phyloP scores from a whole-genome alignment of 1,284 basidiomycete species.

The Tremellales sp. region DNA sequence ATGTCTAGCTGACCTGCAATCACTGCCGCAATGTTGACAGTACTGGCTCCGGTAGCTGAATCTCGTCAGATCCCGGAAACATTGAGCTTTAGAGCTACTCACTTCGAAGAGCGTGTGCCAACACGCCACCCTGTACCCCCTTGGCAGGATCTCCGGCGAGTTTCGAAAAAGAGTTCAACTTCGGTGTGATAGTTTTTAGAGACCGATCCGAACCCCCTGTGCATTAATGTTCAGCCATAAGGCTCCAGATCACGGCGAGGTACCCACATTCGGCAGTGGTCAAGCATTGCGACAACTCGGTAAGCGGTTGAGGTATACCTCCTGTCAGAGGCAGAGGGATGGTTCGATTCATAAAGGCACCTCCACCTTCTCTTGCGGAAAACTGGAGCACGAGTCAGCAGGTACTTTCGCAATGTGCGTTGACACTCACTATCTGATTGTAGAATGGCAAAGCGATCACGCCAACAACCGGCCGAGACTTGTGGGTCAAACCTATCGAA shows the following conservation, averaged over 20 bases:
- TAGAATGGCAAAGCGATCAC: slow-evolving; percentile 89
- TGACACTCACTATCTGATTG: slow-evolving; percentile 61
- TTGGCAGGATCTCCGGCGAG: slow-evolving; percentile 69
- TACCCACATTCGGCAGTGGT: slow-evolving; percentile 70
- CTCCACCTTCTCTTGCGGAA: slow-evolving; percentile 70
- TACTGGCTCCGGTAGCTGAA: slow-evolving; percentile 64
- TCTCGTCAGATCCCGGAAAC: neutral
- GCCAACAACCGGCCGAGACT: slow-evolving; percentile 73
- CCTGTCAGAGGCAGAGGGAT: slow-evolving; percentile 69
- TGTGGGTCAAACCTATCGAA: slow-evolving; percentile 82
- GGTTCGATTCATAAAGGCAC: slow-evolving; percentile 66
- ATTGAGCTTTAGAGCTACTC: slow-evolving; percentile 4
- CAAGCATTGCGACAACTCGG: slow-evolving; percentile 71
- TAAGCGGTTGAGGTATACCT: slow-evolving; percentile 63
- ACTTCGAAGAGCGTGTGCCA: slow-evolving; percentile 78
- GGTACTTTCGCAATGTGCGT: neutral
- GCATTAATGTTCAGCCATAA: slow-evolving; percentile 5
- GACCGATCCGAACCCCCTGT: slow-evolving; percentile 77
- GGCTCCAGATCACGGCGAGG: neutral
- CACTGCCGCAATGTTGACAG: slow-evolving; percentile 73
- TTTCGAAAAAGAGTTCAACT: slow-evolving; percentile 64
- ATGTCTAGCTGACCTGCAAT: slow-evolving; percentile 80
- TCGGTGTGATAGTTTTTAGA: slow-evolving; percentile 58
- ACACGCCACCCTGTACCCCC: slow-evolving; percentile 71
- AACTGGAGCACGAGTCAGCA: slow-evolving; percentile 54